These are phyloP conservation scores for Cystofilobasidium macerans DNA, from an alignment of 768 basidiomycete species.

Conservation along the genomic window DNA sequence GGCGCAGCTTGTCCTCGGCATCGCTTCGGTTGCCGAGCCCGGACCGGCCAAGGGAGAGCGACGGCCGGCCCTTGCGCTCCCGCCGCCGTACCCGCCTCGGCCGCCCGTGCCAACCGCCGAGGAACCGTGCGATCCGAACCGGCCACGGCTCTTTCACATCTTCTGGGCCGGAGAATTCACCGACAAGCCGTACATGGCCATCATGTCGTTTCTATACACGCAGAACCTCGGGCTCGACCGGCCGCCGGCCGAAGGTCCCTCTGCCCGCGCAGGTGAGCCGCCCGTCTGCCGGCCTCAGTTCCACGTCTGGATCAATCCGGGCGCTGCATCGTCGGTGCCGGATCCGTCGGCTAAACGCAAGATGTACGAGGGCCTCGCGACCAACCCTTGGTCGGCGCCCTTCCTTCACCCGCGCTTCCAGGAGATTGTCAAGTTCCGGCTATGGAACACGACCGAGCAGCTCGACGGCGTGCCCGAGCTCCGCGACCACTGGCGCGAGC, in stretches of 20 bases:
- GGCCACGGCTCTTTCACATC: constrained; percentile 89
- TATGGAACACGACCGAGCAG: constrained; percentile 98
- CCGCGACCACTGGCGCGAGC: constrained; percentile 74
- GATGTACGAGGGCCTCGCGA: constrained; percentile 67
- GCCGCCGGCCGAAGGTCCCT: constrained; percentile 38
- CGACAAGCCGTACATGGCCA: constrained; percentile 92
- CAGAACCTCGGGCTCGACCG: constrained; percentile 81
- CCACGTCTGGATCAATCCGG: constrained; percentile 98
- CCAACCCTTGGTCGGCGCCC: constrained; percentile 86
- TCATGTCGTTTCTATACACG: constrained; percentile 88
- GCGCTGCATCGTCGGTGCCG: constrained; percentile 81
- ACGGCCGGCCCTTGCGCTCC: constrained; percentile 28
- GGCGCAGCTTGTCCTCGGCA: constrained; percentile 30
- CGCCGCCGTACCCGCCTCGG: constrained; percentile 49
- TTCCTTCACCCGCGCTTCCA: constrained; percentile 88
- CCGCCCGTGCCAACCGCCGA: constrained; percentile 50
- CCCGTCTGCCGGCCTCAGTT: constrained; percentile 75
- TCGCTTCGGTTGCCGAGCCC: constrained; percentile 34
- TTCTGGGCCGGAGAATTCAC: constrained; percentile 99
- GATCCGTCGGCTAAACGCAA: constrained; percentile 68
- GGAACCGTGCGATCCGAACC: constrained; percentile 66
- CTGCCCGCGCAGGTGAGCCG: constrained; percentile 39
- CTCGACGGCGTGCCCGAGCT: constrained; percentile 83
- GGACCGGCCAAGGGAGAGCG: constrained; percentile 1
- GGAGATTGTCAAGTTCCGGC: constrained; percentile 82